Evolutionary conservation across 139 green algal species (phyloP).

Genomic region (Axilococcus clingmanii): DNA sequence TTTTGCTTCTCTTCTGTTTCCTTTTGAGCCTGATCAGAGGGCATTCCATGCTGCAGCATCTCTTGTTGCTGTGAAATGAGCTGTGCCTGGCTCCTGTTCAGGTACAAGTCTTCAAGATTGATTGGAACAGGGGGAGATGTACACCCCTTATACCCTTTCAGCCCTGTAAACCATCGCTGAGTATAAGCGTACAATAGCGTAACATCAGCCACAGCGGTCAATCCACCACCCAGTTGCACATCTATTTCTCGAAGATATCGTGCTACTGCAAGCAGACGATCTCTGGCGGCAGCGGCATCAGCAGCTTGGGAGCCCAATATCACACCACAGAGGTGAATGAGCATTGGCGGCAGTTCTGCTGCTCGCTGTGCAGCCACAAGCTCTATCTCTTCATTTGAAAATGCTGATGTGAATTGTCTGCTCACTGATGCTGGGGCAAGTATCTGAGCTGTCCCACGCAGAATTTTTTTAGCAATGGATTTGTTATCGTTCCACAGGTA

Average conservation of each 20-base stretch:
- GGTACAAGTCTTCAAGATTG: conserved; percentile 31
- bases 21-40: background rate
- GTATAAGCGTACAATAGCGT: conserved; percentile 48
- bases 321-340: background rate
- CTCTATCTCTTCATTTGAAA: background rate
- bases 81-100: conserved; percentile 13
- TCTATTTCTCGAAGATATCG: conserved; percentile 39
- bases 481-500: conserved; percentile 50
- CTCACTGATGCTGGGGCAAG: conserved; percentile 8
- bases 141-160: conserved; percentile 51
- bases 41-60: background rate
- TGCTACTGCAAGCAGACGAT: conserved; percentile 32
- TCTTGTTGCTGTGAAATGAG: background rate
- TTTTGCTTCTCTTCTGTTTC: background rate
- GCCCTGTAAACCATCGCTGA: conserved; percentile 50
- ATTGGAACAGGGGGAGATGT: conserved; percentile 47
- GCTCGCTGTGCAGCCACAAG: conserved; percentile 1
- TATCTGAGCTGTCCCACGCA: conserved; percentile 18
- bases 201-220: conserved; percentile 52
- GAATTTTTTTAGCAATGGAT: conserved; percentile 36
- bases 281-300: conserved; percentile 18
- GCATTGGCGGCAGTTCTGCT: background rate
- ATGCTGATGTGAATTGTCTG: background rate
- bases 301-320: background rate
- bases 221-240: conserved; percentile 13